Evolutionary conservation across 2,329 filamentous ascomycete species (phyloP).

Genomic region (Colletotrichum liriopes): DNA sequence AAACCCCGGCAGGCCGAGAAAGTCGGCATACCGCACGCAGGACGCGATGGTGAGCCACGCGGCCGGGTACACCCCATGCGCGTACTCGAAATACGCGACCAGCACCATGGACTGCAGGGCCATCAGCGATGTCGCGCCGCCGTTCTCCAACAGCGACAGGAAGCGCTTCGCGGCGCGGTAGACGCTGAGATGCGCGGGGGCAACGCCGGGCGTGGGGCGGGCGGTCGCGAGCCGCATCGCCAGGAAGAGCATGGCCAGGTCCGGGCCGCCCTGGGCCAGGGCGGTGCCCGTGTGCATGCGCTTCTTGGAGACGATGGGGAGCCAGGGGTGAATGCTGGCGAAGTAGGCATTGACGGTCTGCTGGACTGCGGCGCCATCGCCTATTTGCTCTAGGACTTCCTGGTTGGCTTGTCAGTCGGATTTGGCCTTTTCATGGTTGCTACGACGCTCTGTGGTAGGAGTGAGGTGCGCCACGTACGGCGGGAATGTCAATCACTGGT

Average conservation of each 20-base stretch:
- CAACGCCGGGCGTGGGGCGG: slow-evolving; percentile 53
- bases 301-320: slow-evolving; percentile 64
- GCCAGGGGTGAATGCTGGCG: slow-evolving; percentile 61
- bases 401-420: slow-evolving; percentile 36
- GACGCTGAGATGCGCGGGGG: slow-evolving; percentile 54
- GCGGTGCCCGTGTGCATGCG: slow-evolving; percentile 59
- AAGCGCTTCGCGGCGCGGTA: slow-evolving; percentile 63
- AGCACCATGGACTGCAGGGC: slow-evolving; percentile 63
- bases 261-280: slow-evolving; percentile 60
- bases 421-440: background rate
- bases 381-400: slow-evolving; percentile 58
- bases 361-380: slow-evolving; percentile 55
- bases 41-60: slow-evolving; percentile 64
- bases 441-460: background rate
- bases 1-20: slow-evolving; percentile 59
- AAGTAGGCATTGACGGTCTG: slow-evolving; percentile 60
- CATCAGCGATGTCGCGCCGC: slow-evolving; percentile 59
- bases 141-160: slow-evolving; percentile 57
- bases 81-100: slow-evolving; percentile 63
- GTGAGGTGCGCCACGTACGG: slow-evolving; percentile 50
- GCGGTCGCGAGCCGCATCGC: slow-evolving; percentile 64
- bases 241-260: slow-evolving; percentile 63
- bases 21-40: slow-evolving; percentile 61
- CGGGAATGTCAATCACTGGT: slow-evolving; percentile 56
- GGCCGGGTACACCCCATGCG: slow-evolving; percentile 65